Evolutionary conservation across 345 rosid genomes (phyloP).

Genomic region (Ceriops decandra): DNA sequence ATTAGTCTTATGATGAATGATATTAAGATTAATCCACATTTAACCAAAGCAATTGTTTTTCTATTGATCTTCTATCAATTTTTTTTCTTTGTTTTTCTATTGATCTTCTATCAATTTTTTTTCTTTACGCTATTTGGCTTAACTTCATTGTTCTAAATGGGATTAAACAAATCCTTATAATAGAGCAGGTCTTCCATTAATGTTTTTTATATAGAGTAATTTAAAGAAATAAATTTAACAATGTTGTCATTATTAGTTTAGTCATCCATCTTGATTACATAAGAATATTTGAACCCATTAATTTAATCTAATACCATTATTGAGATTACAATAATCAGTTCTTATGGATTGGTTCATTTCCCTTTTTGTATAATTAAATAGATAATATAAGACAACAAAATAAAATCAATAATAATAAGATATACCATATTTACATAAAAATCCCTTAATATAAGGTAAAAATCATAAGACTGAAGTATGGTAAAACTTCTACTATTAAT

Average conservation of each 20-base stretch:
- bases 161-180: constrained; percentile 6
- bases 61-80: background rate
- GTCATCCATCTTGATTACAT: background rate
- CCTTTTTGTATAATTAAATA: too few species aligned
- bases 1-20: background rate
- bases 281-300: background rate
- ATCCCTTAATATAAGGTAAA: too few species aligned
- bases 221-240: constrained; percentile 1
- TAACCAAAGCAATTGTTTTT: background rate
- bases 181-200: background rate
- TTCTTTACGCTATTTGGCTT: background rate
- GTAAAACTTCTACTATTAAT: too few species aligned
- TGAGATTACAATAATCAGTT: background rate
- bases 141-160: background rate
- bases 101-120: background rate
- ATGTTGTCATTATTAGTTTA: background rate
- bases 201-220: constrained; percentile 3
- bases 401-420: too few species aligned
- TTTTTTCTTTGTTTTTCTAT: background rate
- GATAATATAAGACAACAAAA: too few species aligned
- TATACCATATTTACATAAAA: too few species aligned
- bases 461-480: too few species aligned
- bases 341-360: too few species aligned
- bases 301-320: background rate
- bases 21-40: background rate